phyloP scores from a whole-genome alignment of 352 stramenopile genomes.

The Globisporangium spiculum region DNA sequence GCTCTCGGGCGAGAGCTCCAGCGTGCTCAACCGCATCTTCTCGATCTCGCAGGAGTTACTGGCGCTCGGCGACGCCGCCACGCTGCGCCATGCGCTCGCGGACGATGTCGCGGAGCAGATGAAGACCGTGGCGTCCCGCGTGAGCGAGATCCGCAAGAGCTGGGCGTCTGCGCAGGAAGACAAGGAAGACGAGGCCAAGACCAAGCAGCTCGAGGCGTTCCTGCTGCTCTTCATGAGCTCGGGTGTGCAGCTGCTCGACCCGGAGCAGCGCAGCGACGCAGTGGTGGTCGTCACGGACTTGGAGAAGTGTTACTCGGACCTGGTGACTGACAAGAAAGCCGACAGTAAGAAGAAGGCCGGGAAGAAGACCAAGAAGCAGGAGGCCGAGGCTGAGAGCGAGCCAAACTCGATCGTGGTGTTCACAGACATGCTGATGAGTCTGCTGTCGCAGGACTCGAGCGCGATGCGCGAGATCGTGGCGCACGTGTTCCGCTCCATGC shows the following conservation, averaged over 20 bases:
- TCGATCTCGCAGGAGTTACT: conserved; percentile 37
- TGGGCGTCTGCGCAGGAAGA: conserved; percentile 15
- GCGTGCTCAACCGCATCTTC: conserved; percentile 52
- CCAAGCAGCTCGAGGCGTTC: conserved; percentile 64
- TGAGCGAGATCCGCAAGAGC: conserved; percentile 28
- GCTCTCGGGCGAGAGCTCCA: conserved; percentile 37
- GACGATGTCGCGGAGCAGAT: conserved; percentile 34
- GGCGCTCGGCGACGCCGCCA: conserved; percentile 16
- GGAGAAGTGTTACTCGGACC: conserved; percentile 62
- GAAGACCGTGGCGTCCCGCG: conserved; percentile 30
- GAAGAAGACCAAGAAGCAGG: conserved; percentile 34
- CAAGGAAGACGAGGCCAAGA: conserved; percentile 15
- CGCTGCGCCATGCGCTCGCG: conserved; percentile 39
- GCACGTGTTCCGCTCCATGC: conserved; percentile 73
- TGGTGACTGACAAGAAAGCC: conserved; percentile 36
- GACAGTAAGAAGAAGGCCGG: conserved; percentile 13
- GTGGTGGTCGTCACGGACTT: conserved; percentile 56
- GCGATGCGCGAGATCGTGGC: conserved; percentile 82
- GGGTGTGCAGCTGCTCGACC: conserved; percentile 70
- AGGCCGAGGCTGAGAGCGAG: conserved; percentile 8
- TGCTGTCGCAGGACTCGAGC: conserved; percentile 81
- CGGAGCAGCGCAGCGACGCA: conserved; percentile 58
- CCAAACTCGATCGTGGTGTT: conserved; percentile 71
- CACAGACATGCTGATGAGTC: conserved; percentile 77
- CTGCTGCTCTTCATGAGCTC: conserved; percentile 72